Percentiles rank a stretch among this genome's conserved stretches.
Evolutionary conservation across 2,329 filamentous ascomycete genomes (phyloP).

Genomic region (Fusarium fujikuroi): DNA sequence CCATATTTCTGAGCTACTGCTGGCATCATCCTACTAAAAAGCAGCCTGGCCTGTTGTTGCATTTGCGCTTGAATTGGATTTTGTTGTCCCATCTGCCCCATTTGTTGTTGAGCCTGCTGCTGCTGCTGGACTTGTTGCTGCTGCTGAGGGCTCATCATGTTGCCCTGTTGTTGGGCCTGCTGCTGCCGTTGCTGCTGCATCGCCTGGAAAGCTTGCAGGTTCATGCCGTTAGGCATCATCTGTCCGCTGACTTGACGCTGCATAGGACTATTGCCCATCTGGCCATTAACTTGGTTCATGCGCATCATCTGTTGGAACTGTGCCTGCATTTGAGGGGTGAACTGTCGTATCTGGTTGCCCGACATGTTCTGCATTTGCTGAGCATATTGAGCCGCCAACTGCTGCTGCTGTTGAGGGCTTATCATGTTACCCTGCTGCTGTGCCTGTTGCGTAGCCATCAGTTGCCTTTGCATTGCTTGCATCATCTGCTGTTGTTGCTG

Average conservation of each 20-base stretch:
- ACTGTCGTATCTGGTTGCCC: slow-evolving; percentile 48
- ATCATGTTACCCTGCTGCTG: slow-evolving; percentile 54
- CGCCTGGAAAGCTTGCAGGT: slow-evolving; percentile 54
- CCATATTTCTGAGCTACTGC: slow-evolving; percentile 52
- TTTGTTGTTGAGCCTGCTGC: slow-evolving; percentile 49
- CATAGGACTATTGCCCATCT: slow-evolving; percentile 46
- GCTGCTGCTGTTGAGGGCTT: slow-evolving; percentile 55
- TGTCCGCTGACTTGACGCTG: slow-evolving; percentile 49
- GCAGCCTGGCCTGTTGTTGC: slow-evolving; percentile 47
- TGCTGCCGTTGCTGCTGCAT: slow-evolving; percentile 54
- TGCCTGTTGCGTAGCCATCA: slow-evolving; percentile 52
- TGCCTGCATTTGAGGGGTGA: slow-evolving; percentile 50
- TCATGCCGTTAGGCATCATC: slow-evolving; percentile 55
- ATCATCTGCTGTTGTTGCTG: slow-evolving; percentile 56
- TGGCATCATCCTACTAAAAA: slow-evolving; percentile 55
- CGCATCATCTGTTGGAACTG: slow-evolving; percentile 51
- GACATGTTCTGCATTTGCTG: slow-evolving; percentile 57
- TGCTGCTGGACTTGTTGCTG: slow-evolving; percentile 47
- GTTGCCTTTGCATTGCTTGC: slow-evolving; percentile 53
- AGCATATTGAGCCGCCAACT: slow-evolving; percentile 56
- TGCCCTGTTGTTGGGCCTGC: slow-evolving; percentile 50
- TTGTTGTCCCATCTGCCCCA: slow-evolving; percentile 44
- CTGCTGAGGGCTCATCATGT: slow-evolving; percentile 55
- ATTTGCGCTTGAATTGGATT: slow-evolving; percentile 48
- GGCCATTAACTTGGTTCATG: slow-evolving; percentile 50